Evolutionary conservation across 257 asterid species (phyloP).

Genomic region (Gentiana macrophylla): DNA sequence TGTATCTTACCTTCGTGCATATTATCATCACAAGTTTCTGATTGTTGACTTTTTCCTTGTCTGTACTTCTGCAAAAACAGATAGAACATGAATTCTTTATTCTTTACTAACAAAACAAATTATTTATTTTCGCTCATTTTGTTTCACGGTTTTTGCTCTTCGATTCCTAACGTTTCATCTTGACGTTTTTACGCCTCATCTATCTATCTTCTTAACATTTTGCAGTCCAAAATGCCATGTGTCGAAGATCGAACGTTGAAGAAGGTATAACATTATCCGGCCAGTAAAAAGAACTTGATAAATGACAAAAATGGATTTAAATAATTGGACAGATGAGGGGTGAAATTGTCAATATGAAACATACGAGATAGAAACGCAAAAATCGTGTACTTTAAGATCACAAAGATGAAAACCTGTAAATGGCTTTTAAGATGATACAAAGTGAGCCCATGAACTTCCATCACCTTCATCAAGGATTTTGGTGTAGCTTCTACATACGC

Average conservation of each 20-base stretch:
- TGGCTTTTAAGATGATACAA: constrained; percentile 95
- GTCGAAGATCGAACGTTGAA: no score
- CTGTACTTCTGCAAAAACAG: constrained; percentile 64
- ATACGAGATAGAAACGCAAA: no score
- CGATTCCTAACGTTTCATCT: no score
- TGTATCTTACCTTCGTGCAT: constrained; percentile 17
- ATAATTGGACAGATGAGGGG: no score
- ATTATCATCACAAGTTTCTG: constrained; percentile 27
- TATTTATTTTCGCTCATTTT: neutral
- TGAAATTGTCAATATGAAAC: no score
- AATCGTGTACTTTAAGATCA: neutral
- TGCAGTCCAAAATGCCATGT: no score
- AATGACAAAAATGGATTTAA: no score
- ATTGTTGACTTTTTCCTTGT: constrained; percentile 58
- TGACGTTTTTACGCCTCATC: no score
- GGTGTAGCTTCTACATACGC: constrained; percentile 93
- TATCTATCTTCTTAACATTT: no score
- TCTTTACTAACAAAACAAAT: neutral
- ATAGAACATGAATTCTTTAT: constrained; percentile 4
- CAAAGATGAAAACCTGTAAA: constrained; percentile 49
- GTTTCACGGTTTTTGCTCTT: no score
- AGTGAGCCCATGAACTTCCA: constrained; percentile 84
- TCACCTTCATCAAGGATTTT: constrained; percentile 84
- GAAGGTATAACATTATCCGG: no score
- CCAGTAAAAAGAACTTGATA: no score